Evolutionary conservation across 1,139 yeast genomes (phyloP).

Genomic region (Nakaseomyces bracarensis): DNA sequence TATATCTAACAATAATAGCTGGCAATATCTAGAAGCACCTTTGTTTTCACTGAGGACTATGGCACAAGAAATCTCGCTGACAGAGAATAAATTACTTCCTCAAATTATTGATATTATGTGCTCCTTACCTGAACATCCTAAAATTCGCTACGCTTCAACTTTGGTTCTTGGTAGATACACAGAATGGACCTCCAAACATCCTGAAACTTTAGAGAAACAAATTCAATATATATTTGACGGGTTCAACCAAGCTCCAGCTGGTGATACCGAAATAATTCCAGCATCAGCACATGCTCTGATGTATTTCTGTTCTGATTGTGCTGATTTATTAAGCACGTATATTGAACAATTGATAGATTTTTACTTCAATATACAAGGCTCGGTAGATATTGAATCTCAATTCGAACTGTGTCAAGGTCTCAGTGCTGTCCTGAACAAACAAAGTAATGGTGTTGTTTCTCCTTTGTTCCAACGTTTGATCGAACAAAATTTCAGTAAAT

Average conservation of each 20-base stretch:
- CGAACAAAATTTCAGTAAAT: constrained; percentile 51
- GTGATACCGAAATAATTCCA: constrained; percentile 45
- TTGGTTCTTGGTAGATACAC: constrained; percentile 90
- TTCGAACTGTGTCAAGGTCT: constrained; percentile 85
- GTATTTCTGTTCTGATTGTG: constrained; percentile 92
- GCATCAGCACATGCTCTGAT: constrained; percentile 93
- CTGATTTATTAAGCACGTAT: constrained; percentile 54
- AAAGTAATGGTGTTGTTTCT: constrained; percentile 38
- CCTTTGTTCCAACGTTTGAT: constrained; percentile 51
- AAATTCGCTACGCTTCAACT: constrained; percentile 86
- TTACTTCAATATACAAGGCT: constrained; percentile 52
- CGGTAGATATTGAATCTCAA: constrained; percentile 59
- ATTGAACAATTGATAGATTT: constrained; percentile 71
- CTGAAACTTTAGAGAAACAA: constrained; percentile 73
- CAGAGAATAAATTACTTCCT: constrained; percentile 65
- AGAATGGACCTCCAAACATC: constrained; percentile 86
- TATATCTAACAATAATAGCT: constrained; percentile 29
- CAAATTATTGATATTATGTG: constrained; percentile 48
- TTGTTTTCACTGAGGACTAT: constrained; percentile 83
- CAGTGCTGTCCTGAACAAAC: constrained; percentile 69
- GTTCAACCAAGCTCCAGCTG: constrained; percentile 38
- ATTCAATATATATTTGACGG: constrained; percentile 78
- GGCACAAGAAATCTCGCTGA: constrained; percentile 80
- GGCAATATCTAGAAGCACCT: constrained; percentile 92
- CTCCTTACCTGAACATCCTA: constrained; percentile 75